Evolutionary conservation across 83 land plant species (phyloP), one percentile per base, ranked within the genome.

Genomic region (Picea abies): DNA sequence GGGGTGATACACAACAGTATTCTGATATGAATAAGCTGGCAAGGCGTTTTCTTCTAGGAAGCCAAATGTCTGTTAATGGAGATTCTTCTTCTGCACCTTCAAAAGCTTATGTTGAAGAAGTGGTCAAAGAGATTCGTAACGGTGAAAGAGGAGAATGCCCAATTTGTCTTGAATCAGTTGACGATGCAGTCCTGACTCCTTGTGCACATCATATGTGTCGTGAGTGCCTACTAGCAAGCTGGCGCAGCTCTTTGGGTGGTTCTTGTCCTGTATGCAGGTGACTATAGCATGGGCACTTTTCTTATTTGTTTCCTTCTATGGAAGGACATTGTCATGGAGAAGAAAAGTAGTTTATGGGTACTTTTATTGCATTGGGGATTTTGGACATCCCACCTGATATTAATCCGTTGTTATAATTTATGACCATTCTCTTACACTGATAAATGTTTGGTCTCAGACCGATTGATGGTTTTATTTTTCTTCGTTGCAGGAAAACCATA

Each of bases 181-280:
- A 95, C 22, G 99, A 97, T 80, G 92, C 94, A 22, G 93, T 95
- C 62, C 84, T 97, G 66, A 97, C 99, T 12, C 93, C 95, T 64
- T 97, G 97, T 90, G 99, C 98, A 83, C 99, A 97, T 73, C 90
- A 93, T 63, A 84, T 97, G 83, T 97, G 98, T 86, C 97, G 99
- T 7, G 99, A 97, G 61, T 98, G 99, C 81, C 91, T 98, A 7
- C 85, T 94, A 84, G 94, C 92, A 29, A 96, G 96, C 67, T 98
- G 98, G 99, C 81, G 90, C 63, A 91, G 83, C 82, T 63, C 90
- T 61, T 80, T 87, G 35, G 84, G 92, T 86, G 98, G 99, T 39
- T 84, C 87, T 60, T 97, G 98, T 83, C 99, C 99, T 73, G 90
- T 97, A 78, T 97, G 99, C 87, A 94, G 98, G 99, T 95, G 22